phyloP scores from a whole-genome alignment of 345 rosid species.

The Raphanus sativus region DNA sequence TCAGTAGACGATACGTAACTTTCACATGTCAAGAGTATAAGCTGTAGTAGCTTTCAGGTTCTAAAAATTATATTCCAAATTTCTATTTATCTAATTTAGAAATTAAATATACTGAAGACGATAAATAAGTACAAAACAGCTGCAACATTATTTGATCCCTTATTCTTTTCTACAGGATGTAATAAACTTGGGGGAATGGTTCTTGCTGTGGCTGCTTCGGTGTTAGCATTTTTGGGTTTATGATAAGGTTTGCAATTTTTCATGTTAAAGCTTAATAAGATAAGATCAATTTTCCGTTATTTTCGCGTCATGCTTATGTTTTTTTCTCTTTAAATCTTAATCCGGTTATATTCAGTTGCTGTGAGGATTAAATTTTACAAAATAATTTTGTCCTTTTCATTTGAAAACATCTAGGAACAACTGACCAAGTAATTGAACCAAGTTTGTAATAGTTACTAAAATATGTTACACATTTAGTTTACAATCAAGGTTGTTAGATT shows the following conservation, averaged over 20 bases:
- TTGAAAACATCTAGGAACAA: not conserved
- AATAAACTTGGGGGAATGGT: not conserved
- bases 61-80: not conserved
- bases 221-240: not conserved
- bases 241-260: not conserved
- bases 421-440: not conserved
- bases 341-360: not conserved
- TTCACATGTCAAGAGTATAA: not conserved
- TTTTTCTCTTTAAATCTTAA: not conserved
- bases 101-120: not conserved
- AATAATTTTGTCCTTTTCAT: not conserved
- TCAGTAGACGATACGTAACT: not conserved
- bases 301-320: not conserved
- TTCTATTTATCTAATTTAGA: not conserved
- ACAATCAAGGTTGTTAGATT: not conserved
- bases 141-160: not conserved
- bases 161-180: not conserved
- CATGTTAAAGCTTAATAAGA: not conserved
- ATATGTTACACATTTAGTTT: not conserved
- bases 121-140: not conserved
- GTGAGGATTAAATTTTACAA: not conserved
- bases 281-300: not conserved
- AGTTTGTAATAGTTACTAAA: not conserved
- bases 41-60: not conserved
- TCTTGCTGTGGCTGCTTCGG: not conserved